Evolutionary conservation across 257 asterid species (phyloP).

Genomic region (Capsicum rhomboideum): DNA sequence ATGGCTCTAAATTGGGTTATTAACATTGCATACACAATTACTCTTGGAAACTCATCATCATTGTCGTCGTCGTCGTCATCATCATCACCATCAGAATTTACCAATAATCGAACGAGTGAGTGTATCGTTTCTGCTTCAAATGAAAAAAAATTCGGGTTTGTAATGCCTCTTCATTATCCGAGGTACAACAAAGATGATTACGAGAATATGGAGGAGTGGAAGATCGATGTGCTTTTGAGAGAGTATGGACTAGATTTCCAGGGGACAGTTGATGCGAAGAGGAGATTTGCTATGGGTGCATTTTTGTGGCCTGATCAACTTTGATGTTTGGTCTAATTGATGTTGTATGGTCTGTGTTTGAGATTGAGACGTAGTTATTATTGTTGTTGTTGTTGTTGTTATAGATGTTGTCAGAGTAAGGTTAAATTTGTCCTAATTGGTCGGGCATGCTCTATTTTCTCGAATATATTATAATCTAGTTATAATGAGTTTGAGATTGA

Average conservation of each 20-base stretch:
- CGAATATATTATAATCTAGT: too few relatives aligned
- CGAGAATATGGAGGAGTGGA: slow-evolving; percentile 42
- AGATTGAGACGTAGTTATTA: neutral
- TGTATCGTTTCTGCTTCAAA: neutral
- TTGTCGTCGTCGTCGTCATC: too few relatives aligned
- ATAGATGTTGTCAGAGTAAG: too few relatives aligned
- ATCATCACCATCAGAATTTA: neutral
- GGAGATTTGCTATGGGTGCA: slow-evolving; percentile 44
- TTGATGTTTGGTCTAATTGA: neutral
- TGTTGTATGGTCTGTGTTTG: neutral
- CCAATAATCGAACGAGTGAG: neutral
- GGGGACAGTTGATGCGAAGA: slow-evolving; percentile 38
- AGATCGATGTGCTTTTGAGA: slow-evolving; percentile 21
- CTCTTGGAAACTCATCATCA: neutral
- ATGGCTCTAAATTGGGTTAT: slow-evolving; percentile 13
- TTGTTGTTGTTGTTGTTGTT: too few relatives aligned
- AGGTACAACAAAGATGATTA: slow-evolving; percentile 15
- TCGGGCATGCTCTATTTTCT: neutral
- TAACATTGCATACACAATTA: neutral
- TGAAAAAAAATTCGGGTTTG: neutral
- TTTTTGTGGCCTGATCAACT: slow-evolving; percentile 49
- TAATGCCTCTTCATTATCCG: slow-evolving; percentile 27
- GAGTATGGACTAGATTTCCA: slow-evolving; percentile 28
- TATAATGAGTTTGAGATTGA: neutral
- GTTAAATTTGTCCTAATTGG: neutral